Evolutionary conservation across 2,329 filamentous ascomycete genomes (phyloP), one percentile per base, ranked within the genome.

Genomic region (Penicillium sp.): DNA sequence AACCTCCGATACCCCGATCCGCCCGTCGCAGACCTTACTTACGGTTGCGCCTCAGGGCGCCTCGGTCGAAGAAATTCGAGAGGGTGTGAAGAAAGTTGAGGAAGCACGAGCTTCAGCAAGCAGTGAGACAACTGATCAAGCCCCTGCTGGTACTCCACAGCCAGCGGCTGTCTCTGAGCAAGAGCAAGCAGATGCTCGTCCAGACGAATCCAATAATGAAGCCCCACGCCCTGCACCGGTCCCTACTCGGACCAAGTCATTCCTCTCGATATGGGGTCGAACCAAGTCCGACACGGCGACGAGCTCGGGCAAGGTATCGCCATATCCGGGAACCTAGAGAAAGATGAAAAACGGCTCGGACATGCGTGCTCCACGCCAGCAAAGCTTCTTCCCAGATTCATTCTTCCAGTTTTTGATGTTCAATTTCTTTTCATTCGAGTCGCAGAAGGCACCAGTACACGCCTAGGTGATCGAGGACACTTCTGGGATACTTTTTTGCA

Each of bases 1-100:
- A 4, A 47, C 55, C 3, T 57, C 60, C 27, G 66, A 65, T 7
- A 59, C 56, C 12, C 53, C 55, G 32, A 68, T 67, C 18, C 65
- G 62, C 29, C 52, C 60, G 9, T 68, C 65, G 1, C 65, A 69
- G 52, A 68, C 67, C 5, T 51, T 67, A 35, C 69, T 63, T 5
- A 74, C 72, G 1, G 73, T 68, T 1, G 71, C 71, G 4, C 63
- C 67, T 12, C 61, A 62, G 29, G 71, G 69, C 8, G 71, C 71
- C 5, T 64, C 69, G 5, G 57, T 65, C 5, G 64, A 68, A 33
- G 67, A 71, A 43, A 59, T 74, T 32, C 63, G 67, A 9, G 60
- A 67, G 39, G 72, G 71, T 1, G 67, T 74, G 18, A 61, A 64
- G 50, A 68, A 67, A 47, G 68, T 64, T 5, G 62, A 71, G 41